These are phyloP conservation scores for Acer yangbiense DNA, from an alignment of 345 rosid species.

Conservation along the genomic window DNA sequence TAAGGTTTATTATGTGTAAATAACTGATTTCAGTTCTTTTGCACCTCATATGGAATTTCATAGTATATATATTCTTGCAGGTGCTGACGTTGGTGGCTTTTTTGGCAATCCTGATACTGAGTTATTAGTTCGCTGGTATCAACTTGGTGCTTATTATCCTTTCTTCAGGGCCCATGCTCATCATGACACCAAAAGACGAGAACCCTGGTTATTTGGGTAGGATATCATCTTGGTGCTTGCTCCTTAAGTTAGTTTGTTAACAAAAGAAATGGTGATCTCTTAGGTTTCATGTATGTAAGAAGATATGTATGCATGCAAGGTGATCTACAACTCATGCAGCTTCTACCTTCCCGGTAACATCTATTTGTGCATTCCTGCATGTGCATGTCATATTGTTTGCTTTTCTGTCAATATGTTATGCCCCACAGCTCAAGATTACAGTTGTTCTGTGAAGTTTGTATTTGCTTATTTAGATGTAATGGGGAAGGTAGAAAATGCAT, in stretches of 20 bases:
- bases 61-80: conserved; percentile 34
- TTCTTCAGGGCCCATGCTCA: conserved; percentile 99
- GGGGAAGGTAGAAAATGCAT: background rate
- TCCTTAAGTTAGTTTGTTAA: background rate
- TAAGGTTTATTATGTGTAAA: conserved; percentile 3
- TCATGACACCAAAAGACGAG: conserved; percentile 96
- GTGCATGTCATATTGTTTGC: background rate
- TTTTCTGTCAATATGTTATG: background rate
- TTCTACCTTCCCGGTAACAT: background rate
- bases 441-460: background rate
- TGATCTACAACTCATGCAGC: background rate
- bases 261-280: background rate
- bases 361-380: background rate
- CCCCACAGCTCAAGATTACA: background rate
- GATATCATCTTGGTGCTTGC: conserved; percentile 11
- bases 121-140: conserved; percentile 96
- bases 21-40: background rate
- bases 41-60: background rate
- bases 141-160: conserved; percentile 97
- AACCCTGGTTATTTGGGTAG: conserved; percentile 99
- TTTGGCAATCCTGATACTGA: conserved; percentile 96
- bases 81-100: conserved; percentile 98
- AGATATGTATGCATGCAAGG: background rate
- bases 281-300: background rate
- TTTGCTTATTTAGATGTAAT: background rate